Conservation (phyloP, 2,329 filamentous ascomycete species). For the Colletotrichum destructivum region DNA sequence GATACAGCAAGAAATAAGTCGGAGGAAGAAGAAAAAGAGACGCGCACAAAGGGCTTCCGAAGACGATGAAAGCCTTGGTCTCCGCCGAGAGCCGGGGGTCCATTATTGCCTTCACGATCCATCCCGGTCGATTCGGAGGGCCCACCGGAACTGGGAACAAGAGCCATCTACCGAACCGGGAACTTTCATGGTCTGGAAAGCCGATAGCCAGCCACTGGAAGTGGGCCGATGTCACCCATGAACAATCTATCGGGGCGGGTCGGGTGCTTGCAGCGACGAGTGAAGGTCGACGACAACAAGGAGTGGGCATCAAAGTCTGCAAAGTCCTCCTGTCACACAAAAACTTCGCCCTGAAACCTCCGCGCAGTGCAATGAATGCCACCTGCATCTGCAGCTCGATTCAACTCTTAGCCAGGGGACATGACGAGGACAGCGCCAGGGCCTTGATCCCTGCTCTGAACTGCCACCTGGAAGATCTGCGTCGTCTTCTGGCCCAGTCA, state of each 20-base stretch:
- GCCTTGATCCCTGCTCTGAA: conserved; percentile 47
- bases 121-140: background rate
- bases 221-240: background rate
- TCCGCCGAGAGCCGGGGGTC: too few species aligned
- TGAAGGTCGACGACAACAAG: background rate
- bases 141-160: background rate
- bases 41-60: too few species aligned
- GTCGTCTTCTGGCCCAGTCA: conserved; percentile 48
- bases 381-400: conserved; percentile 46
- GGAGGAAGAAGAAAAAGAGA: too few species aligned
- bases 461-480: conserved; percentile 47
- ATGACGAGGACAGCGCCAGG: conserved; percentile 45
- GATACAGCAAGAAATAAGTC: too few species aligned
- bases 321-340: background rate
- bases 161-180: background rate
- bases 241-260: background rate
- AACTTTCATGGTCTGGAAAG: background rate
- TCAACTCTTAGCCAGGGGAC: conserved; percentile 44
- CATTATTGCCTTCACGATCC: too few species aligned
- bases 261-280: background rate
- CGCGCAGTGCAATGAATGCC: conserved; percentile 10
- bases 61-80: too few species aligned
- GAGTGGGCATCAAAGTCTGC: conserved; percentile 6
- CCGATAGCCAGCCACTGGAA: background rate
- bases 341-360: background rate